Percentiles rank a stretch among this genome's conserved stretches.
phyloP scores from a whole-genome alignment of 345 rosid genomes.

The Salix viminalis region DNA sequence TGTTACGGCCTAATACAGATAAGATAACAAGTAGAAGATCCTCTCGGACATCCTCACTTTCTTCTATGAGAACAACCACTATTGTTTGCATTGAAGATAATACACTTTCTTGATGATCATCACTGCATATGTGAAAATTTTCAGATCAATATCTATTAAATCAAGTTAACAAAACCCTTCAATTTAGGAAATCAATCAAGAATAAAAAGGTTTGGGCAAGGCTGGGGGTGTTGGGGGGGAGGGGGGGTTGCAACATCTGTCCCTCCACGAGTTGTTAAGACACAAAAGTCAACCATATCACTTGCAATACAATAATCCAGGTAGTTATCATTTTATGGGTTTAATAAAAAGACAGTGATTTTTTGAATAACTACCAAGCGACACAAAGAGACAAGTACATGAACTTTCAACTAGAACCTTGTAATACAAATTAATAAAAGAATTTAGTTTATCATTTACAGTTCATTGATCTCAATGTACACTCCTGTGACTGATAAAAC shows the following conservation, averaged over 20 bases:
- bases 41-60: conserved; percentile 85
- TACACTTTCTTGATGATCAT: conserved; percentile 89
- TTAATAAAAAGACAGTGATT: neutral
- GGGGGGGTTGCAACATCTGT: neutral
- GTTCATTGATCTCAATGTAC: neutral
- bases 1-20: conserved; percentile 69
- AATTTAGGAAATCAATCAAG: neutral
- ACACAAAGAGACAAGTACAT: neutral
- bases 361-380: neutral
- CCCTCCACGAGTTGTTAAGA: neutral
- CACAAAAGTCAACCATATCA: neutral
- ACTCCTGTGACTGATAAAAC: neutral
- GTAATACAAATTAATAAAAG: neutral
- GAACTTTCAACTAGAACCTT: neutral
- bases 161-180: neutral
- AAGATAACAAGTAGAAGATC: conserved; percentile 66
- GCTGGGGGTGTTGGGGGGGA: no score
- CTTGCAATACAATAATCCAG: neutral
- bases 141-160: conserved; percentile 5
- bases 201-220: neutral
- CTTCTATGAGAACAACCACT: conserved; percentile 81
- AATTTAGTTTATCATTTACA: neutral
- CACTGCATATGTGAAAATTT: conserved; percentile 49
- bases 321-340: neutral
- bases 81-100: conserved; percentile 82